Percentiles rank a stretch among this genome's conserved stretches.
These are phyloP conservation scores for Colletotrichum sp. DNA, from an alignment of 2,329 filamentous ascomycete species.

Conservation along the genomic window DNA sequence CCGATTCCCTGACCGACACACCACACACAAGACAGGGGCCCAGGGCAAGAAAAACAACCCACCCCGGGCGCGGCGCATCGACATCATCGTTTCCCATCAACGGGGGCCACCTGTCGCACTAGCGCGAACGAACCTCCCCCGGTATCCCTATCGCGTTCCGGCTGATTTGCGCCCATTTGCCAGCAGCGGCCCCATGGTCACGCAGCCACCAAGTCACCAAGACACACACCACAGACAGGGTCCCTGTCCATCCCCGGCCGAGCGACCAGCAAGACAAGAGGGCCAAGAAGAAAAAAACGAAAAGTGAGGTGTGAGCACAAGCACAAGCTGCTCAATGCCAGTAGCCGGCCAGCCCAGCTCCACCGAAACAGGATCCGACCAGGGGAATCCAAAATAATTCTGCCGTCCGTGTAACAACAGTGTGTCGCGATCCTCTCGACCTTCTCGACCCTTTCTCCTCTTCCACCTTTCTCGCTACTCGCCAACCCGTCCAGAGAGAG, in stretches of 20 bases:
- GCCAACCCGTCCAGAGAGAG: not conserved
- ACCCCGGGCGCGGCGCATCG: constrained; percentile 17
- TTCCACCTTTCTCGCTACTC: not conserved
- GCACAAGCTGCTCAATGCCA: constrained; percentile 14
- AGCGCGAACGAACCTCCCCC: constrained; percentile 24
- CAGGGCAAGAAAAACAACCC: not conserved
- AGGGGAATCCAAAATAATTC: constrained; percentile 22
- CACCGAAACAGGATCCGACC: constrained; percentile 15
- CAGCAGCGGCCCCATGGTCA: constrained; percentile 18
- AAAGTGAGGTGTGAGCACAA: constrained; percentile 8
- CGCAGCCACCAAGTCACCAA: constrained; percentile 19
- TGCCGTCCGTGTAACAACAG: constrained; percentile 22
- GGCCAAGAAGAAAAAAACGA: not conserved
- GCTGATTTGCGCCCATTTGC: constrained; percentile 23
- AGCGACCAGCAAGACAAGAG: not conserved
- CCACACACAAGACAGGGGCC: not conserved
- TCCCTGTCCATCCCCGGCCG: constrained; percentile 7
- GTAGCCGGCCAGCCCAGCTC: constrained; percentile 10
- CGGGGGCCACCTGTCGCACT: constrained; percentile 21
- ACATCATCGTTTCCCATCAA: constrained; percentile 22
- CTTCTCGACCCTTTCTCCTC: not conserved
- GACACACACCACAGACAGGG: constrained; percentile 6
- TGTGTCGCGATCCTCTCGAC: constrained; percentile 21
- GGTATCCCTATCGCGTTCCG: constrained; percentile 20
- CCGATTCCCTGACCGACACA: not conserved